Base-by-base conservation (phyloP, 306 rosid genomes). In the Benincasa hispida region DNA sequence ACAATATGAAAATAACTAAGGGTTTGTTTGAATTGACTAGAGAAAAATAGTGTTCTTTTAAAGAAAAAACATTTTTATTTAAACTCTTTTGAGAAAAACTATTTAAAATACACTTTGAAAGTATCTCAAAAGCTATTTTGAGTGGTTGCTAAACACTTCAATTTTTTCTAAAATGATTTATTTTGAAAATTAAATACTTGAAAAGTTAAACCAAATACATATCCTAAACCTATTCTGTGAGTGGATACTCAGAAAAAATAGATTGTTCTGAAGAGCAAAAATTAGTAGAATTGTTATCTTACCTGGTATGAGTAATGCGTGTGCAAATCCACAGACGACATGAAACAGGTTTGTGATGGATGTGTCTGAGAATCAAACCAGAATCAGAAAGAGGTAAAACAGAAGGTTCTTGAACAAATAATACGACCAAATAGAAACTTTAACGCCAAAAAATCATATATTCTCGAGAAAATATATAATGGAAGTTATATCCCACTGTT, bases 301-400 rank as follows among this genome's bases (percentile, higher is more conserved):
- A 95, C 99, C 99, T 95, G 99, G 86, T 95, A 95, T 34, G 99
- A 88, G 88, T 95, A 95, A 88, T 95, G 99, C 3, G 99, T 95
- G 81, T 95, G 99, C 63, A 95, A 86, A 88, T 95, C 99, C 79
- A 95, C 99, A 0, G 99, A 92, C 73, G 99, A 95, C 99, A 95
- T 92, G 85, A 95, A 95, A 88, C 99, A 95, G 68, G 99, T 92
- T 86, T 95, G 99, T 10, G 98, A 88, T 8, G 99, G 99, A 82
- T 95, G 99, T 21, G 99, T 95, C 99, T 92, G 96, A 63, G 37
- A 73, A 80, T 66, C 74, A 79, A 76, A 83, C 39, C 27, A 78
- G 51, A 83, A 77, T 83, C 70, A 76, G 76, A 51, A 18, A 50
- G 37, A 5, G 9, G 39, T 0, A 27, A 70, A 70, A 25, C 0